Evolutionary conservation across 2,329 filamentous ascomycete genomes (phyloP).

Genomic region (Colletotrichum tropicicola): DNA sequence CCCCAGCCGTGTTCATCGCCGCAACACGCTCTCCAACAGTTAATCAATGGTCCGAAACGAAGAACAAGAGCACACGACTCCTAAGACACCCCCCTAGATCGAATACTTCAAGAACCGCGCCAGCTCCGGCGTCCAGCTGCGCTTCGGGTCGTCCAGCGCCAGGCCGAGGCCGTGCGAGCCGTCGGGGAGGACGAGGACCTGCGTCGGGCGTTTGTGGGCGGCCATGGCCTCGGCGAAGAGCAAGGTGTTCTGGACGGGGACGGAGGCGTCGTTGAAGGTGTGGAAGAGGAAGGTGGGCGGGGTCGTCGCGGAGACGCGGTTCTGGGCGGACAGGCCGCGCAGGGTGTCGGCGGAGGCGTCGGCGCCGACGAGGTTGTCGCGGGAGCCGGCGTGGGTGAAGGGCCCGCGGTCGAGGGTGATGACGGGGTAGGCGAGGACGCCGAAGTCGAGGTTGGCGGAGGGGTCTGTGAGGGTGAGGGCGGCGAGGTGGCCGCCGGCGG

Average conservation of each 20-base stretch:
- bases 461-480: slow-evolving; percentile 34
- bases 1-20: too few species aligned
- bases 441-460: slow-evolving; percentile 32
- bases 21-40: too few species aligned
- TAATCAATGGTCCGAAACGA: too few species aligned
- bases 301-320: slow-evolving; percentile 33
- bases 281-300: slow-evolving; percentile 47
- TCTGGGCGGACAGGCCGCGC: slow-evolving; percentile 35
- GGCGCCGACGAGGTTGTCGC: slow-evolving; percentile 33
- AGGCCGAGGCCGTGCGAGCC: slow-evolving; percentile 39
- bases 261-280: slow-evolving; percentile 37
- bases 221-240: slow-evolving; percentile 38
- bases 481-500: slow-evolving; percentile 34
- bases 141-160: slow-evolving; percentile 34
- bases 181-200: slow-evolving; percentile 38
- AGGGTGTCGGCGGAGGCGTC: slow-evolving; percentile 30
- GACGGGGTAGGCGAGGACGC: slow-evolving; percentile 34
- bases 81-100: slow-evolving; percentile 32
- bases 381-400: slow-evolving; percentile 31
- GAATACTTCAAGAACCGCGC: slow-evolving; percentile 37
- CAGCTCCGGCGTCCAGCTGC: slow-evolving; percentile 38
- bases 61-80: too few species aligned
- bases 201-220: slow-evolving; percentile 31
- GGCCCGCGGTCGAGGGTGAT: slow-evolving; percentile 33
- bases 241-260: slow-evolving; percentile 39